These are phyloP conservation scores for Tulasnella sp. DNA, from an alignment of 768 basidiomycete genomes.

Conservation along the genomic window DNA sequence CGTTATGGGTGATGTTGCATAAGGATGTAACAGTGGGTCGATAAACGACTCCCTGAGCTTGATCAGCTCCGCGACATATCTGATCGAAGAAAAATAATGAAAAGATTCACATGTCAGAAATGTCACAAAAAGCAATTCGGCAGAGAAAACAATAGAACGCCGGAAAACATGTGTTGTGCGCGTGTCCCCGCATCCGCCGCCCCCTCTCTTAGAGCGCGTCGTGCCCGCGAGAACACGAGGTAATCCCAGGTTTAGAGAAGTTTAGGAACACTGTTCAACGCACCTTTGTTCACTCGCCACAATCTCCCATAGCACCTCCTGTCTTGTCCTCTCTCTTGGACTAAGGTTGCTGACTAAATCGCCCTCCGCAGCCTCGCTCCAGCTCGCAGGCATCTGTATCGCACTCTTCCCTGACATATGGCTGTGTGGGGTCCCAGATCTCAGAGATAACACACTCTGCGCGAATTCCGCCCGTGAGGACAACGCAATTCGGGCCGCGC, in stretches of 20 bases:
- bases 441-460: slow-evolving; percentile 38
- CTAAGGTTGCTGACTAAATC: slow-evolving; percentile 89
- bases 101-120: no score
- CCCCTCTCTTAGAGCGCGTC: not conserved
- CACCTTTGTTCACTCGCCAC: slow-evolving; percentile 92
- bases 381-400: slow-evolving; percentile 38
- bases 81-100: slow-evolving; percentile 25
- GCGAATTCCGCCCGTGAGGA: slow-evolving; percentile 2
- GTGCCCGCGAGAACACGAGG: not conserved
- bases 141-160: slow-evolving; percentile 4
- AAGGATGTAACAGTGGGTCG: slow-evolving; percentile 80
- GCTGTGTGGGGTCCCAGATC: slow-evolving; percentile 74
- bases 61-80: slow-evolving; percentile 83
- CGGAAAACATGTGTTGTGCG: not conserved
- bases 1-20: slow-evolving; percentile 47
- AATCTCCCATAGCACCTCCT: slow-evolving; percentile 95
- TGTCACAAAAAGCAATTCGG: not conserved
- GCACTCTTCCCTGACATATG: slow-evolving; percentile 66
- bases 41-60: slow-evolving; percentile 94
- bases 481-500: not conserved
- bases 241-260: not conserved
- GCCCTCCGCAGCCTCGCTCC: slow-evolving; percentile 92
- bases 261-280: slow-evolving; percentile 23
- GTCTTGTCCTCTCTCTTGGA: slow-evolving; percentile 86
- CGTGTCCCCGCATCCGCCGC: not conserved